Evolutionary conservation across 2,329 filamentous ascomycete species (phyloP), one percentile per base, ranked within the genome.

Genomic region (Fusarium papillatum): DNA sequence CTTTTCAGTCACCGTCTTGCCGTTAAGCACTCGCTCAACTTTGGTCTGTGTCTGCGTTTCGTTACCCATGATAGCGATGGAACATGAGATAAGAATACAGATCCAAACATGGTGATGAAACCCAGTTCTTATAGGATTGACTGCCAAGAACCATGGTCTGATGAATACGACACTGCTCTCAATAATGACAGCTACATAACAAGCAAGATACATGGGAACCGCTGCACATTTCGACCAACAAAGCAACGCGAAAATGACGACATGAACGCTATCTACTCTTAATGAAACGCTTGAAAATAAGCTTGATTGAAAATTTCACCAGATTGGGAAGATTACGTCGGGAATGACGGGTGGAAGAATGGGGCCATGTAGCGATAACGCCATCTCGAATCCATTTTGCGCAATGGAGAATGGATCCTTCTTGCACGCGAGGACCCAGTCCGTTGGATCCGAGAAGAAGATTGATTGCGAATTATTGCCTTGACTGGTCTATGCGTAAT

Each of bases 1-100:
- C 61, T 82, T 80, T 60, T 71, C 64, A 26, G 63, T 55, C 1
- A 65, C 48, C 34, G 63, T 55, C 13, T 65, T 55, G 46, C 63
- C 63, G 19, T 38, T 53, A 10, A 36, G 13, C 34, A 65, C 43
- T 9, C 48, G 48, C 48, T 55, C 63, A 26, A 65, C 48, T 2
- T 50, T 41, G 8, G 46, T 55, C 34, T 65, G 38, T 24, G 46
- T 55, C 34, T 65, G 26, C 29, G 22, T 41, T 29, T 65, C 63
- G 34, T 29, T 39, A 50, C 63, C 46, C 63, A 65, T 55, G 48
- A 22, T 63, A 14, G 39, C 39, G 26, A 43, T 65, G 46, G 61
- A 64, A 36, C 16, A 14, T 11, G 17, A 17, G 19, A 46, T 48
- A 16, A 29, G 39, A 10, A 11, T 64, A 11, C 13, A 38, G 22